phyloP scores from a whole-genome alignment of 2,329 filamentous ascomycete species.

The Claviceps sorghi region DNA sequence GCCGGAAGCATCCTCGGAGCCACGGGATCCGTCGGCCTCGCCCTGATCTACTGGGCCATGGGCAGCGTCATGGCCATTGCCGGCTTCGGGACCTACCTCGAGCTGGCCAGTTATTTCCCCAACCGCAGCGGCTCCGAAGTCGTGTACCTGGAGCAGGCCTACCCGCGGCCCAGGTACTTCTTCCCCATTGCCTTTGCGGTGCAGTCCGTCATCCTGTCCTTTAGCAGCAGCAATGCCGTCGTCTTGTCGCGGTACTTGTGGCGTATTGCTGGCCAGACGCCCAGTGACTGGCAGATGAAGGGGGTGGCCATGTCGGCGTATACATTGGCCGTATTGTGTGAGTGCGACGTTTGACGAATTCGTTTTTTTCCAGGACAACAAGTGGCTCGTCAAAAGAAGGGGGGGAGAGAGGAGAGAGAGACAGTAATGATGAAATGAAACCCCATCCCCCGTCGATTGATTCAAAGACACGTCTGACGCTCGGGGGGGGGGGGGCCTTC shows the following conservation, averaged over 20 bases:
- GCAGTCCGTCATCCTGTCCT: conserved; percentile 48
- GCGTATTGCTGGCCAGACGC: conserved; percentile 33
- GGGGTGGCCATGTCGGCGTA: conserved; percentile 52
- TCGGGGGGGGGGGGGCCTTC: too few species aligned
- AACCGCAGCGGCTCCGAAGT: conserved; percentile 52
- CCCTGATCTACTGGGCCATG: conserved; percentile 49
- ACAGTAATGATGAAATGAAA: too few species aligned
- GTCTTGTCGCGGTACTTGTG: conserved; percentile 51
- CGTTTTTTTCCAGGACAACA: neutral
- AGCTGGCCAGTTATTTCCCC: conserved; percentile 50
- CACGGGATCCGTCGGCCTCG: conserved; percentile 47
- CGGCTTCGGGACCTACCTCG: conserved; percentile 45
- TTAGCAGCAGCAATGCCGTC: conserved; percentile 51
- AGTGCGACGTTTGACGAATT: conserved; percentile 11
- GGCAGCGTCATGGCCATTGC: conserved; percentile 44
- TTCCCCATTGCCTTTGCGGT: conserved; percentile 51
- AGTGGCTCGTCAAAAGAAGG: too few species aligned
- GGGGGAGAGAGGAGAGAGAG: too few species aligned
- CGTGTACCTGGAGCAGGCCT: conserved; percentile 55
- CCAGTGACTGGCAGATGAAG: conserved; percentile 49
- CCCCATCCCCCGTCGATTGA: too few species aligned
- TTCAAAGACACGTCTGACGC: too few species aligned
- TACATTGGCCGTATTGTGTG: conserved; percentile 41
- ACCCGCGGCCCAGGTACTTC: conserved; percentile 47
- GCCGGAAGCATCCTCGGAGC: conserved; percentile 33